These are phyloP conservation scores for Nannochloropsis salina DNA, from an alignment of 108 stramenopile species.

Conservation along the genomic window DNA sequence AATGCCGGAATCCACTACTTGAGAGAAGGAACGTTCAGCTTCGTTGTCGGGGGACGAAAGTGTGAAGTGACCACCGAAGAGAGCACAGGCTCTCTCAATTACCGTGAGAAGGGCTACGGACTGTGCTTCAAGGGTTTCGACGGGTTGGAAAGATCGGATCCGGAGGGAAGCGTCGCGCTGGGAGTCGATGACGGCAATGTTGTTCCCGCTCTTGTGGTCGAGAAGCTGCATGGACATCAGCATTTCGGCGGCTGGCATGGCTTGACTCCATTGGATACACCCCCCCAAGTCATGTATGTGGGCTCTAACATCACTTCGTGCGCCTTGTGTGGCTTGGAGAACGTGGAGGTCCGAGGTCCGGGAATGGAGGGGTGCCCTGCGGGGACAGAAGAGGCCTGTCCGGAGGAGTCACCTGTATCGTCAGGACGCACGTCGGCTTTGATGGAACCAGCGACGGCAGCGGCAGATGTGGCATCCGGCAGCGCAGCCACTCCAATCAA, in stretches of 20 bases:
- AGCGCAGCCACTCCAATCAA: neutral
- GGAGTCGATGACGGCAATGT: too few species aligned
- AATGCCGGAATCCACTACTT: neutral
- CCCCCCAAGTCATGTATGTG: neutral
- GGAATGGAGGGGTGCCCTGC: neutral
- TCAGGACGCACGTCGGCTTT: too few species aligned
- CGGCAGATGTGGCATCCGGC: neutral
- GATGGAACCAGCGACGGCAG: too few species aligned
- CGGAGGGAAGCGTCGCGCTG: neutral
- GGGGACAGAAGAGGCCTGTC: neutral
- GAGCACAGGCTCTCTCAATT: neutral
- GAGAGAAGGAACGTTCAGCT: neutral
- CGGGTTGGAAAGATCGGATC: neutral
- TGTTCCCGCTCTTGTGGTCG: neutral
- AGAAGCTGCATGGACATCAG: neutral
- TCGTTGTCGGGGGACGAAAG: neutral
- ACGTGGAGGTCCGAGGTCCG: slow-evolving; percentile 2
- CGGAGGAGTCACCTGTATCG: neutral
- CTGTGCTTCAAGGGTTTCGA: neutral
- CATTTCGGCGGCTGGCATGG: neutral
- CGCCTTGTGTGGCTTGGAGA: neutral
- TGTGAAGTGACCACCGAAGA: neutral
- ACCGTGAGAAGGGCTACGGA: neutral
- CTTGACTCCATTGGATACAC: neutral
- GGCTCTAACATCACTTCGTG: neutral